Evolutionary conservation across 2,329 filamentous ascomycete genomes (phyloP).

Genomic region (Epichloe hybrida): DNA sequence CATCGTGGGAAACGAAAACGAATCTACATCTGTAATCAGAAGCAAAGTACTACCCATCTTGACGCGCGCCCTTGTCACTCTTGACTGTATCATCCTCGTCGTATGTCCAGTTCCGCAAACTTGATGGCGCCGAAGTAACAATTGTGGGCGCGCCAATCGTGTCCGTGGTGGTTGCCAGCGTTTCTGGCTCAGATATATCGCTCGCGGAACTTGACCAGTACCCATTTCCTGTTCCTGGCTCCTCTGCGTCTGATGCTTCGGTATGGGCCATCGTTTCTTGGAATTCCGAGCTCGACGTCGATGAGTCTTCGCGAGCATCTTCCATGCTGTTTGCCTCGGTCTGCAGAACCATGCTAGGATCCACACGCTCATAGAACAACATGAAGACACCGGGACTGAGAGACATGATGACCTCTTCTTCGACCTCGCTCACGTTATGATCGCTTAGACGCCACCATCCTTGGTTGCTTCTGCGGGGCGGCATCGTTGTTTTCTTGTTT

Average conservation of each 20-base stretch:
- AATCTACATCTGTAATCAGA: neutral
- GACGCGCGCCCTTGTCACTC: neutral
- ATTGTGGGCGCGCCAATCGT: neutral
- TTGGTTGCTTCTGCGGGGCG: conserved; percentile 18
- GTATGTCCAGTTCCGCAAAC: conserved; percentile 1
- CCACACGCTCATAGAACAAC: conserved; percentile 82
- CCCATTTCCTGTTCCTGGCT: neutral
- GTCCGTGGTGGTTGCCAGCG: conserved; percentile 1
- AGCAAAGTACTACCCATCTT: neutral
- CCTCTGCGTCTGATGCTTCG: neutral
- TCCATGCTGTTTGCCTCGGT: conserved; percentile 14
- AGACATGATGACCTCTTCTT: conserved; percentile 57
- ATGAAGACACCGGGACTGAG: conserved; percentile 78
- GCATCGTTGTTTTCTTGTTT: neutral
- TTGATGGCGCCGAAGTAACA: neutral
- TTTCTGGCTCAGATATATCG: conserved; percentile 1
- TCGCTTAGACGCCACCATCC: conserved; percentile 91
- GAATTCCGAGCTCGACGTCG: neutral
- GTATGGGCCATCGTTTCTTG: neutral
- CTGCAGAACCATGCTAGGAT: conserved; percentile 33
- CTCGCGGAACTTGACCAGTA: conserved; percentile 1
- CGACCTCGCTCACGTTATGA: conserved; percentile 63
- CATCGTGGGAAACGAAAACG: neutral
- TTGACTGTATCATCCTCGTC: neutral
- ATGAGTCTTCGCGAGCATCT: conserved; percentile 6